Base-by-base conservation (phyloP, 2,329 filamentous ascomycete genomes). In the Calonectria henricotiae region DNA sequence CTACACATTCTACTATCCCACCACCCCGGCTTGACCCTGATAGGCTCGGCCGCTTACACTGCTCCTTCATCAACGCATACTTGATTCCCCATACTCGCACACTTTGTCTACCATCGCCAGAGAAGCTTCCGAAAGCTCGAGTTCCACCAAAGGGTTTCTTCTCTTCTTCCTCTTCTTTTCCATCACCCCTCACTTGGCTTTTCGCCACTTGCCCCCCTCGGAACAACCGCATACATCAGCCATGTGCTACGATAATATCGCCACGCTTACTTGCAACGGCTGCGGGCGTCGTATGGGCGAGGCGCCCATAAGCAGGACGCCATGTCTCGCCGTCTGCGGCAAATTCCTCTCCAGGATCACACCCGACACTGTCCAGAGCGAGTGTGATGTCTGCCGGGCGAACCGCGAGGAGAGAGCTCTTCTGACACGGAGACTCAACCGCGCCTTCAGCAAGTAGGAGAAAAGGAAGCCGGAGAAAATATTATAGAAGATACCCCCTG, bases 261-360 rank as follows among this genome's bases (percentile, higher is more conserved):
- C 75, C 35, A 77, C 69, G 49, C 67, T 78, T 58, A 41, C 76
- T 64, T 78, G 77, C 67, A 49, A 67, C 25, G 67, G 63, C 23
- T 78, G 77, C 67, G 69, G 69, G 47, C 75, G 76, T 6, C 74
- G 73, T 13, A 72, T 78, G 9, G 73, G 75, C 35, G 77, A 78
- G 44, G 71, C 76, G 27, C 69, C 73, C 30, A 47, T 73, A 25
- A 76, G 77, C 60, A 75, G 72, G 35, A 72, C 77, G 35, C 74
- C 75, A 17, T 78, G 77, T 64, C 58, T 71, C 58, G 37, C 70
- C 25, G 74, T 68, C 58, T 78, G 77, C 65, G 77, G 77, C 44
- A 78, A 78, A 73, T 78, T 75, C 55, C 70, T 78, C 63, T 78
- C 76, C 41, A 72, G 74, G 20, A 74, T 77, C 49, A 78, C 77